Base-by-base conservation (phyloP, 2,329 filamentous ascomycete genomes). In the Talaromyces sp. region DNA sequence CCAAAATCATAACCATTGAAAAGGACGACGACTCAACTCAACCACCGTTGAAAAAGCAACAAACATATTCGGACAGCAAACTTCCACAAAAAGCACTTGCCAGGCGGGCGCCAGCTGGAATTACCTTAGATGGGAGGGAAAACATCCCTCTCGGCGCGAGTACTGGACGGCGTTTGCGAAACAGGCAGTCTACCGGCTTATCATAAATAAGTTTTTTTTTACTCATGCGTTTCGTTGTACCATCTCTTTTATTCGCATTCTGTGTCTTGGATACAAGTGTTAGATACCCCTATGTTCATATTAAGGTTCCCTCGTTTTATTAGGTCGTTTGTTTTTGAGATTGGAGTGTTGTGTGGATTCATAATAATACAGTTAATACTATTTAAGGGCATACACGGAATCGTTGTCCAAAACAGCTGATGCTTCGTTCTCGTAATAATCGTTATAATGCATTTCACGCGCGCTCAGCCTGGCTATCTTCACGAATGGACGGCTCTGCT, bases 91-190 rank as follows among this genome's bases (percentile, higher is more conserved):
- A 58, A 35, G 24, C 59, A 14, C 31, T 71, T 4, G 73, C 74
- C 35, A 77, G 76, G 60, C 67, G 67, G 29, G 73, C 72, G 66
- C 68, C 73, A 14, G 67, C 74, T 21, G 68, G 74, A n/a, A 71
- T 74, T 24, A 46, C 35, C 57, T 68, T 75, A 61, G 77, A 79
- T 58, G 79, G 78, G 3, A 73, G 77, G 50, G 79, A 81, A 64
- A 81, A 81, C 63, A 64, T 74, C 27, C 70, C 71, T 10, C 29
- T 62, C 11, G 11, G 38, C 38, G 46, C 68, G 1, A 65, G 68
- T 50, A 66, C 64, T 56, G 67, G 69, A 26, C 70, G 74, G 56
- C 69, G 69, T 48, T 64, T 73, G 12, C 68, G 74, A 63, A 68
- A 59, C 32, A 69, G 69, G 32, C 66, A 68, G 54, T 69, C 71